Conservation (phyloP, 495 filamentous ascomycete species). For the Tirmania nivea region DNA sequence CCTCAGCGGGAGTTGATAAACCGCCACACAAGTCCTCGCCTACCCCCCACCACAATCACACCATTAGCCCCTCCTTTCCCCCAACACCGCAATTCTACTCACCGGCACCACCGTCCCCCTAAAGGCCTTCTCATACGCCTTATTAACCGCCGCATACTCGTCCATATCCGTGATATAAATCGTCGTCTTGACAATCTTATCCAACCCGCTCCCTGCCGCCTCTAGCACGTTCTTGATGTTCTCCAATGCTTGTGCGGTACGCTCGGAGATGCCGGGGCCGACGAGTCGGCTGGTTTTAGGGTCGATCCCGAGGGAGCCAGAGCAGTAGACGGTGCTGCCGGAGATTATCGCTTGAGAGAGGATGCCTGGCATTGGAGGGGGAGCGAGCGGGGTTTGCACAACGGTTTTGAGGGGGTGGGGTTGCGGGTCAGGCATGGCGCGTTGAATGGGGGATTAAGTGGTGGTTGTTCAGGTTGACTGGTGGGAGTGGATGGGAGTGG, state of each 20-base stretch:
- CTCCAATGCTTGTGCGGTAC: not conserved
- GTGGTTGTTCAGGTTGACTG: no score
- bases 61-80: not conserved
- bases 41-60: no score
- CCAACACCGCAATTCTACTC: no score
- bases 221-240: not conserved
- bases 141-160: not conserved
- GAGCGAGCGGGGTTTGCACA: not conserved
- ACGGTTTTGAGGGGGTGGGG: no score
- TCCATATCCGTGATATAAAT: not conserved
- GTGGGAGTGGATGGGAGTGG: no score
- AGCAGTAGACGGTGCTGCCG: not conserved
- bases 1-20: not conserved
- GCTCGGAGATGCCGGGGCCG: not conserved
- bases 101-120: not conserved
- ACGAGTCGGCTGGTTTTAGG: not conserved
- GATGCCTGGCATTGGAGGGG: not conserved
- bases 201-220: not conserved
- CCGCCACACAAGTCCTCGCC: not conserved
- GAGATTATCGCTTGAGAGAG: not conserved
- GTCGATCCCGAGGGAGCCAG: not conserved
- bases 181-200: not conserved
- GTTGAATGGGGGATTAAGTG: no score
- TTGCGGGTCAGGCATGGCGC: no score
- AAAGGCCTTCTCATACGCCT: slow-evolving; percentile 2